phyloP scores from a whole-genome alignment of 129 eudicot species.

The Artemisia annua region DNA sequence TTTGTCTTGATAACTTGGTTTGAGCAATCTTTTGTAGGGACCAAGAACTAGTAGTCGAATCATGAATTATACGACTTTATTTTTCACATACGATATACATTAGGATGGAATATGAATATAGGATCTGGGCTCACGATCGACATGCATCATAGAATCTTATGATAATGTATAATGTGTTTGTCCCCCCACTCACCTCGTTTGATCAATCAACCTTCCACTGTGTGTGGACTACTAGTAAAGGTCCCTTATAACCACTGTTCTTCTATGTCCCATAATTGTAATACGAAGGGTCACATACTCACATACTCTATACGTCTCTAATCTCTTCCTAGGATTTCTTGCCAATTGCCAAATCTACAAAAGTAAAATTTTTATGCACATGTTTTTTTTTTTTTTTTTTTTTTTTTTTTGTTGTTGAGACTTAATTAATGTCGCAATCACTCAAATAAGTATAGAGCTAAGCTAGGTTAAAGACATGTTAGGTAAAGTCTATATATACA shows the following conservation, averaged over 20 bases:
- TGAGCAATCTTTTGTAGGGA: constrained; percentile 30
- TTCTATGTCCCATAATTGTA: background rate
- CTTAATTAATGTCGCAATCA: too few relatives aligned
- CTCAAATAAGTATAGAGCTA: too few relatives aligned
- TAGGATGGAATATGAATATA: background rate
- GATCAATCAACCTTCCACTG: constrained; percentile 33
- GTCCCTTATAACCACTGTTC: constrained; percentile 8
- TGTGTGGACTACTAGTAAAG: constrained; percentile 27
- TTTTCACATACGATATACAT: background rate
- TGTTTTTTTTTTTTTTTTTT: too few relatives aligned
- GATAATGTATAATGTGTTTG: constrained; percentile 32
- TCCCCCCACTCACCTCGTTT: constrained; percentile 33
- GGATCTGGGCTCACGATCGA: constrained; percentile 16
- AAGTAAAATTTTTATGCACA: too few relatives aligned
- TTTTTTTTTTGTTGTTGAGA: too few relatives aligned
- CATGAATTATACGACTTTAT: constrained; percentile 30
- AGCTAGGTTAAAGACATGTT: too few relatives aligned
- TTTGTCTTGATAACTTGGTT: constrained; percentile 17
- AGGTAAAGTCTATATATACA: too few relatives aligned
- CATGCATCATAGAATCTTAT: constrained; percentile 35
- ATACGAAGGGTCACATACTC: background rate
- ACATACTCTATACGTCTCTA: too few relatives aligned
- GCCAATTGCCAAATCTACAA: too few relatives aligned
- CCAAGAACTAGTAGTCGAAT: constrained; percentile 29
- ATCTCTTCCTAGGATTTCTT: too few relatives aligned